Base-by-base conservation (phyloP, 73 alveolate species). In the Paraurostyla sp. region DNA sequence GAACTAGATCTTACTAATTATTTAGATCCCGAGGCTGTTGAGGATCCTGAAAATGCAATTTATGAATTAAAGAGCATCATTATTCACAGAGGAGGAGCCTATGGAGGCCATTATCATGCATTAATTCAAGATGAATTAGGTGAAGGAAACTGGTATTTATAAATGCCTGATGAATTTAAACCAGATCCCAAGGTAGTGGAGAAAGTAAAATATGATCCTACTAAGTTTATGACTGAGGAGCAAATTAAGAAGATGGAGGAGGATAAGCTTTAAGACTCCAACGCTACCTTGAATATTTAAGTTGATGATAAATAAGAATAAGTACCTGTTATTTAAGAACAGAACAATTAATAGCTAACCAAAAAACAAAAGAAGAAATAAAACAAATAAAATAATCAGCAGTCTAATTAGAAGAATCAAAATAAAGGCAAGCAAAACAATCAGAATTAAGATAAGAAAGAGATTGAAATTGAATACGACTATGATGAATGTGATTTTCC, bases 91-190 rank as follows among this genome's bases (percentile, higher is more conserved):
- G 99, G 99, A 1, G 93, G 97, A 52, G 99, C 99, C 32, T 94
- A 91, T 93, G 98, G 99, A 13, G 99, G 99, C 4, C 99, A 98
- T 90, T 98, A 98, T 88, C 97, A 93, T 80, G 96, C 99, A 22
- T 98, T 96, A 81, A 95, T 98, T 32, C 92, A 99, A 65, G 99
- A 98, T 82, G 87, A 96, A 73, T 92, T 97, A 27, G 92, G 96
- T 11, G 98, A 97, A 91, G 99, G 99, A 68, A 94, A 95, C 46
- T 98, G 99, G 97, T 49, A 84, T 50, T 71, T 85, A n/a, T 80
- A 92, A 30, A 87, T 89, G 78, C 81, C 90, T 11, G 92, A 45
- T 9, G 76, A 88, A 20, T 45, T 71, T 52, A n/a, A 75, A 42
- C 54, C 40, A 94, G 95, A 97, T 78, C 92, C 90, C 32, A 78